phyloP scores from a whole-genome alignment of 495 filamentous ascomycete genomes.

The Daldinia childiae region DNA sequence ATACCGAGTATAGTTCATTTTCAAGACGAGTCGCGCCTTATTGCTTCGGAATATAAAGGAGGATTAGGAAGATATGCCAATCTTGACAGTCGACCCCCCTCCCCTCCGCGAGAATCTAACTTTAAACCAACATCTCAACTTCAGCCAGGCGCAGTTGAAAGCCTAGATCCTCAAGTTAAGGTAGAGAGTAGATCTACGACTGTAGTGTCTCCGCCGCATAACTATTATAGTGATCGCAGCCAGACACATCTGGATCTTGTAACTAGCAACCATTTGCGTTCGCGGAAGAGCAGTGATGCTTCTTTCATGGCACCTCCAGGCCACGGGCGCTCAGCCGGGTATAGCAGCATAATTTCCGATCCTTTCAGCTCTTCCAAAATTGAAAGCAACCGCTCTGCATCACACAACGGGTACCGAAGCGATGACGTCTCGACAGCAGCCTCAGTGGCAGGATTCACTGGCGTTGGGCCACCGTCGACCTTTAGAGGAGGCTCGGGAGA shows the following conservation, averaged over 20 bases:
- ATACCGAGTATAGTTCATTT: constrained; percentile 65
- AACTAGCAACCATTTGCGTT: constrained; percentile 41
- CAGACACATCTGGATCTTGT: constrained; percentile 29
- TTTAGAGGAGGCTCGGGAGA: constrained; percentile 34
- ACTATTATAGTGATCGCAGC: constrained; percentile 37
- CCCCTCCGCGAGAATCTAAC: constrained; percentile 43
- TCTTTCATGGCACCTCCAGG: constrained; percentile 35
- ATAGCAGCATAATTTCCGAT: constrained; percentile 36
- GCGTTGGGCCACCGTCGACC: constrained; percentile 39
- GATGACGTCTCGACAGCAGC: constrained; percentile 47
- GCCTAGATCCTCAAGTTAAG: constrained; percentile 13
- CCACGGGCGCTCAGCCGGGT: constrained; percentile 26
- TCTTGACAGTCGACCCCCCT: constrained; percentile 49
- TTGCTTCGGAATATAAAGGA: constrained; percentile 91
- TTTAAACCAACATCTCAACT: constrained; percentile 22
- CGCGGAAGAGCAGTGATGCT: constrained; percentile 37
- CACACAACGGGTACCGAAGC: constrained; percentile 40
- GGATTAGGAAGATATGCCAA: constrained; percentile 79
- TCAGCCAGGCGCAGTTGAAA: constrained; percentile 19
- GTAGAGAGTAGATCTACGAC: constrained; percentile 21
- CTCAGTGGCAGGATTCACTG: constrained; percentile 44
- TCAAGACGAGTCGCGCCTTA: constrained; percentile 87
- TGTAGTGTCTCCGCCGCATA: constrained; percentile 22
- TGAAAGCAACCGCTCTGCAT: constrained; percentile 21
- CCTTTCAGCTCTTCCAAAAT: constrained; percentile 40